phyloP scores from a whole-genome alignment of 345 rosid species.

The Eucalyptus guilfoylei region DNA sequence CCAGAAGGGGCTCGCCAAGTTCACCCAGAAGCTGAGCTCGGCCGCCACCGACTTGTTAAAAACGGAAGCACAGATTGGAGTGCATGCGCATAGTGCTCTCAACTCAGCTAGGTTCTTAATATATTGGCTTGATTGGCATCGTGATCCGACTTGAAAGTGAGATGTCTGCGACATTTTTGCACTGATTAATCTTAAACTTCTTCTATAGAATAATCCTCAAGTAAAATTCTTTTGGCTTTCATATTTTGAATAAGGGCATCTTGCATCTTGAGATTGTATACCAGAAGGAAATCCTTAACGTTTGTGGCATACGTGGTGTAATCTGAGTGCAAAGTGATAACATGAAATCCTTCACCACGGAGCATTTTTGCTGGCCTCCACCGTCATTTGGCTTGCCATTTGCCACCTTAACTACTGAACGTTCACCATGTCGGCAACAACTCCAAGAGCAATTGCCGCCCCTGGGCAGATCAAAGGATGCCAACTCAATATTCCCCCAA shows the following conservation, averaged over 20 bases:
- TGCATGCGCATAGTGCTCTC: constrained; percentile 31
- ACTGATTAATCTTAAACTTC: neutral
- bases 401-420: too few species aligned
- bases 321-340: neutral
- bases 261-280: neutral
- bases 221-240: neutral
- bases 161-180: neutral
- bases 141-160: neutral
- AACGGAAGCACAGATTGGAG: constrained; percentile 74
- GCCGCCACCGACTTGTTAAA: constrained; percentile 75
- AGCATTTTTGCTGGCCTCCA: neutral
- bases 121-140: neutral
- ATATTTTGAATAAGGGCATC: neutral
- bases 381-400: too few species aligned
- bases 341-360: neutral
- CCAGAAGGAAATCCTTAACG: neutral
- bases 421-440: neutral
- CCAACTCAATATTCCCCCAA: fast-evolving
- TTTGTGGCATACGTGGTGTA: neutral
- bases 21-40: constrained; percentile 67
- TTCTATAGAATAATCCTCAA: neutral
- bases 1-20: constrained; percentile 84
- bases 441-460: neutral
- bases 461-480: neutral
- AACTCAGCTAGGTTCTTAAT: constrained; percentile 20